Conservation (phyloP, 2,329 filamentous ascomycete species). For the Aspergillus fischeri region DNA sequence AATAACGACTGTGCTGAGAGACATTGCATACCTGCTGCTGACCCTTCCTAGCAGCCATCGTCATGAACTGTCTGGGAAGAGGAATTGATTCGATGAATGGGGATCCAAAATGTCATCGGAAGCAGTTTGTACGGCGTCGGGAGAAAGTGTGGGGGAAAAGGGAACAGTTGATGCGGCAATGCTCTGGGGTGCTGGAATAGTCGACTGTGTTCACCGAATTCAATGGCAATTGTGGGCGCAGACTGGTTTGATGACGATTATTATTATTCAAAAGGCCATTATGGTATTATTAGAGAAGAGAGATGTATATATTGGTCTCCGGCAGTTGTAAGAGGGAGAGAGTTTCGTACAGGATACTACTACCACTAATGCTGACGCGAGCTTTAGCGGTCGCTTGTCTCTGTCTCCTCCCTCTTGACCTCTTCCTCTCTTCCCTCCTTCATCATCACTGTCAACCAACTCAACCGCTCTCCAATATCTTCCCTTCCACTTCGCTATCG, state of each 20-base stretch:
- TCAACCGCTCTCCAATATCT: background rate
- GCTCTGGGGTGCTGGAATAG: slow-evolving; percentile 6
- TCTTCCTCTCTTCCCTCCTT: slow-evolving; percentile 10
- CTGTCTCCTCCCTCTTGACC: slow-evolving; percentile 3
- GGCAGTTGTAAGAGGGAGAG: background rate
- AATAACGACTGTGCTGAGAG: background rate
- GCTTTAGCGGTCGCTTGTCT: slow-evolving; percentile 8
- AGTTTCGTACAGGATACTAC: background rate
- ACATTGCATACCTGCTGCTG: slow-evolving; percentile 61
- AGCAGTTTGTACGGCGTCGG: background rate
- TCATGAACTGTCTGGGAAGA: slow-evolving; percentile 11
- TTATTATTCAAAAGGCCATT: background rate
- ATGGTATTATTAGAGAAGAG: background rate
- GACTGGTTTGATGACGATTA: background rate
- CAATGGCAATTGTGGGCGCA: background rate
- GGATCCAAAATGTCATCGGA: slow-evolving; percentile 13
- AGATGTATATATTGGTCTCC: background rate
- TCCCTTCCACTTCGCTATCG: background rate
- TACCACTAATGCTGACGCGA: background rate
- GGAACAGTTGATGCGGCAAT: background rate
- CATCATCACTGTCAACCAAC: slow-evolving; percentile 1
- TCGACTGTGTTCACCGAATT: background rate
- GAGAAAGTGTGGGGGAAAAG: slow-evolving; percentile 3
- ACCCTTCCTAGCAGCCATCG: slow-evolving; percentile 52
- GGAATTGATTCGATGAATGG: slow-evolving; percentile 10